Evolutionary conservation across 768 basidiomycete genomes (phyloP), one percentile per base, ranked within the genome.

Genomic region (Calvatia gigantea): DNA sequence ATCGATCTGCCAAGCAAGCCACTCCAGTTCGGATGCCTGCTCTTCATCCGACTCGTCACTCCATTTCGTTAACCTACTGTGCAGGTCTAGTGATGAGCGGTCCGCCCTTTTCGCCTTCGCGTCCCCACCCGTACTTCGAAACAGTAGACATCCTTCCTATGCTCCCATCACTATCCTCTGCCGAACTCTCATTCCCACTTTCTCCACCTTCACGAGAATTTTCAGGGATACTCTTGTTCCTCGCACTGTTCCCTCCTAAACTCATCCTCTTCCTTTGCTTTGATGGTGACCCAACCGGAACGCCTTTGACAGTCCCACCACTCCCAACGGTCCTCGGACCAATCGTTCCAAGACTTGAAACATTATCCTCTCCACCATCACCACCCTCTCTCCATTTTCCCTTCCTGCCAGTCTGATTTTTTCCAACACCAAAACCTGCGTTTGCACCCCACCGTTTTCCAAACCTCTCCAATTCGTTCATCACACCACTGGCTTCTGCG

Each of bases 1-100:
- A 70, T 86, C 86, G 4, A 77, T 78, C 63, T 76, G 71, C 86
- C 86, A 89, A 1, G 80, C 82, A 3, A 79, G 73, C 86, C 86
- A 89, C 63, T 89, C 86, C 19, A 71, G 69, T 64, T 87, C 86
- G 60, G 75, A 77, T 21, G 74, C 79, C 23, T 78, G 73, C 5
- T 68, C 73, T 4, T 73, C 76, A 11, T 61, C 65, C n/a, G n/a
- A n/a, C 27, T 58, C 59, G 11, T 67, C 64, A 28, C 71, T 77
- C 41, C 73, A 73, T 3, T 71, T 73, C 23, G 66, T 49, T 2
- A 59, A 35, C 38, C 35, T 33, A 9, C 21, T 9, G 7, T 14
- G 15, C 19, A 54, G 44, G 56, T 7, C 63, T 68, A 9, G 63
- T 57, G 31, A 56, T 42, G 31, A 67, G 58, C 38, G 61, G 63